Base-by-base conservation (phyloP, 176 grass and related monocot species). In the Lolium rigidum region DNA sequence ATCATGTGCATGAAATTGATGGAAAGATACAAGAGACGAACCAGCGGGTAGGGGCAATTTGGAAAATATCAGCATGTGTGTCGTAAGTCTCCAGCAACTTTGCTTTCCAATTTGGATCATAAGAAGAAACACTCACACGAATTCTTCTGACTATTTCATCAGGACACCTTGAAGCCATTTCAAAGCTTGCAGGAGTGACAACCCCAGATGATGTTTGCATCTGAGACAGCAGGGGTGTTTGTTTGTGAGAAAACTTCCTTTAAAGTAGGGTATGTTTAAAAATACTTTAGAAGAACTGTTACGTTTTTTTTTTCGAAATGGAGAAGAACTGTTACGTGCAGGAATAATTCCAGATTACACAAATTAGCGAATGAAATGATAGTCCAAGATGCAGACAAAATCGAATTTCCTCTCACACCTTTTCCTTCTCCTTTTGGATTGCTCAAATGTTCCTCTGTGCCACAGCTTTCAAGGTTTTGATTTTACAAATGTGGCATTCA, bases 91-190 rank as follows among this genome's bases (percentile, higher is more conserved):
- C 92, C 13, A 94, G 76, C 67, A 98, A 77, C 55, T 69, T 92
- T 88, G 92, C 93, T 82, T 87, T 49, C 88, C 90, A 94, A 70
- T 44, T 76, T 70, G 88, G 84, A 95, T 98, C 94, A 10, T 90
- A 89, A 80, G 84, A 95, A 80, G 82, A 89, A 69, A 92, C 86
- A 82, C 86, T 91, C 67, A 85, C 70, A 52, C 89, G 88, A 85
- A 94, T 90, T 43, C 94, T 87, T 78, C 97, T 92, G 15, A 98
- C 94, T 56, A 98, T 85, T 90, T 98, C 97, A 80, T 95, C 97
- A 63, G 92, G 97, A 56, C 81, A 90, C 74, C 88, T 95, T 65
- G 92, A 87, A 88, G 77, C 82, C 74, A 82, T 85, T 47, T 95
- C 92, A 85, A 98, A 98, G 84, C 82, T 90, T 82, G 86, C 84